Evolutionary conservation across 345 rosid genomes (phyloP), one percentile per base, ranked within the genome.

Genomic region (Boechera retrofracta): DNA sequence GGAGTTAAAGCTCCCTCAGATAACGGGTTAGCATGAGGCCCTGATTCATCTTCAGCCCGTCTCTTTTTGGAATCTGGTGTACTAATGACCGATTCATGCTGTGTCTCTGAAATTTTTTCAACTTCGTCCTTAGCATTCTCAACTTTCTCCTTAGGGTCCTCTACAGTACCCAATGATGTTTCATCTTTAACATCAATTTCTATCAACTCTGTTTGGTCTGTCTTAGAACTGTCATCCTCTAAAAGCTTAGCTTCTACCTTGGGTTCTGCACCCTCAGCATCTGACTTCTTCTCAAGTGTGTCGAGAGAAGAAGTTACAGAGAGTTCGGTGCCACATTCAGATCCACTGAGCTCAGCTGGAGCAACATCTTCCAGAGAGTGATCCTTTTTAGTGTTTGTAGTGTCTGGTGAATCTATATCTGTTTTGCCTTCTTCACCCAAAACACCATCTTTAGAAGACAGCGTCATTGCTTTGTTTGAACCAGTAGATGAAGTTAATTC

Each of bases 301-400:
- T 91, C 99, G 48, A 95, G 96, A 38, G 98, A 89, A 33, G 97
- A 92, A 62, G 96, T 81, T 69, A 95, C 85, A 73, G 98, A 92
- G 47, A 95, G 94, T 74, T 92, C 97, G 3, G 97, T 88, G 67
- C 97, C 94, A 70, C 98, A 88, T 73, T 94, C 98, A 64, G 98
- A 94, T 38, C 85, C 89, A 77, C 83, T 83, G 52, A 77, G 69
- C 64, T 82, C 90, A 48, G 52, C 82, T 82, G 74, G 79, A 21
- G 73, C 24, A 64, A 72, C 69, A 71, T 77, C 81, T 80, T 84
- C 97, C 52, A 73, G 54, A 12, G 73, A 6, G 39, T 32, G 72
- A 52, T 85, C 83, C 67, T 71, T 82, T 56, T 68, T 70, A 51
- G 71, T 78, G 36, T 33, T 44, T 16, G 47, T 58, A 53, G 72